Conservation (phyloP, 78 protist species). For the Paulinella micropora region DNA sequence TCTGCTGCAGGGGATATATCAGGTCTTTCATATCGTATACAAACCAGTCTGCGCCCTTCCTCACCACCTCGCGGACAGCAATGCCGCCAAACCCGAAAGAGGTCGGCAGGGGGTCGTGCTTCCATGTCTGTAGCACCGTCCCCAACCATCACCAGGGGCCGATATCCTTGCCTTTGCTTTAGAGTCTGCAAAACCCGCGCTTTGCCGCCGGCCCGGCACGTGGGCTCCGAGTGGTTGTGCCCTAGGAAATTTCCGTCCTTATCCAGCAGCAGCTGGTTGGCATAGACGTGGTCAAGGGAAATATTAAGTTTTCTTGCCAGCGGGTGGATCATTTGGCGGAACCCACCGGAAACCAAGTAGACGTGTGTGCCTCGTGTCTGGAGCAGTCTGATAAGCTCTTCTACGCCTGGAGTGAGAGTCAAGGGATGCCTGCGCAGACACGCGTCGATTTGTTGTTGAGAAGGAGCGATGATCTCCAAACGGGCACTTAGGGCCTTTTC, state of each 20-base stretch:
- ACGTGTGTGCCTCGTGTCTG: not conserved
- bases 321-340: not conserved
- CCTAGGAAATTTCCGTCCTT: not conserved
- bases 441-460: too few relatives aligned
- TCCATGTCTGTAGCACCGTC: slow-evolving; percentile 9
- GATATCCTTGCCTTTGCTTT: not conserved
- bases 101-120: not conserved
- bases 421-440: too few relatives aligned
- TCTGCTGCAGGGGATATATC: too few relatives aligned
- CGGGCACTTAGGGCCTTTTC: too few relatives aligned
- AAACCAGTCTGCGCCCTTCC: too few relatives aligned
- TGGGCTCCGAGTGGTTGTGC: not conserved
- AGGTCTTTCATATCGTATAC: too few relatives aligned
- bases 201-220: slow-evolving; percentile 1
- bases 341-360: not conserved
- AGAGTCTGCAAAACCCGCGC: not conserved
- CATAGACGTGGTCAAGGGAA: not conserved
- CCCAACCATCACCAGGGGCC: not conserved
- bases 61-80: too few relatives aligned
- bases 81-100: too few relatives aligned
- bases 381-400: too few relatives aligned
- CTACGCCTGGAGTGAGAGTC: too few relatives aligned
- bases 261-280: not conserved
- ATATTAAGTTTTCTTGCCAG: too few relatives aligned
- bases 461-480: too few relatives aligned